Evolutionary conservation across 345 rosid genomes (phyloP).

Genomic region (Pistacia integerrima): DNA sequence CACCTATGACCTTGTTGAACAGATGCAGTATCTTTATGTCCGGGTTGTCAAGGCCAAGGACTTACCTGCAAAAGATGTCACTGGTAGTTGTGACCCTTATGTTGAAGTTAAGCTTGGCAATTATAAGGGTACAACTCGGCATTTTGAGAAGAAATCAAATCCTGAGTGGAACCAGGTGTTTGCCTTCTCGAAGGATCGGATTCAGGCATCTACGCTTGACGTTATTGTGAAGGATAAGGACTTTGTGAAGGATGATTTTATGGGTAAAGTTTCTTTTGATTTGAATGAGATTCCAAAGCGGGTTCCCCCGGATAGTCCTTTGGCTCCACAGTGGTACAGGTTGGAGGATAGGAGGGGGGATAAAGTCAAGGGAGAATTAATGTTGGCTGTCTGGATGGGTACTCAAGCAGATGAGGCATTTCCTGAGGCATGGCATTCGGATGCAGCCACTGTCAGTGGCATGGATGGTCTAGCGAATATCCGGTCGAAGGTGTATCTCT

Average conservation of each 20-base stretch:
- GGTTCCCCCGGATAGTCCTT: conserved; percentile 92
- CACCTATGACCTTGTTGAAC: conserved; percentile 95
- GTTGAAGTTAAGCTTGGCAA: conserved; percentile 92
- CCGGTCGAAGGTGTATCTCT: conserved; percentile 87
- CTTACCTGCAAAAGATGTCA: conserved; percentile 76
- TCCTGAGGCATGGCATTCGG: conserved; percentile 97
- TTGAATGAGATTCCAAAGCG: conserved; percentile 82
- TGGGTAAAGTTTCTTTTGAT: conserved; percentile 73
- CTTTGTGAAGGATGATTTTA: conserved; percentile 76
- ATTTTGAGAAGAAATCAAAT: conserved; percentile 78
- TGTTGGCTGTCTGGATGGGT: conserved; percentile 98
- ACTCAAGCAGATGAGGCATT: conserved; percentile 98
- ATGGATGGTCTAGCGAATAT: conserved; percentile 75
- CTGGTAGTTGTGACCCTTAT: conserved; percentile 89
- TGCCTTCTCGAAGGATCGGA: conserved; percentile 79
- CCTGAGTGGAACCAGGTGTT: conserved; percentile 96
- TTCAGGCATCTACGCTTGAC: conserved; percentile 81
- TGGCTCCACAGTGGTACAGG: conserved; percentile 95
- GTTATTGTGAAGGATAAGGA: conserved; percentile 85
- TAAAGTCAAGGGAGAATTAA: conserved; percentile 76
- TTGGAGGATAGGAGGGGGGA: conserved; percentile 70
- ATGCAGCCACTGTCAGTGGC: conserved; percentile 86
- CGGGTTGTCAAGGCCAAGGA: conserved; percentile 94
- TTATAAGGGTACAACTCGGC: conserved; percentile 79
- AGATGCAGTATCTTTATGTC: conserved; percentile 91